Evolutionary conservation across 495 filamentous ascomycete genomes (phyloP).

Genomic region (Copromyces sp.): DNA sequence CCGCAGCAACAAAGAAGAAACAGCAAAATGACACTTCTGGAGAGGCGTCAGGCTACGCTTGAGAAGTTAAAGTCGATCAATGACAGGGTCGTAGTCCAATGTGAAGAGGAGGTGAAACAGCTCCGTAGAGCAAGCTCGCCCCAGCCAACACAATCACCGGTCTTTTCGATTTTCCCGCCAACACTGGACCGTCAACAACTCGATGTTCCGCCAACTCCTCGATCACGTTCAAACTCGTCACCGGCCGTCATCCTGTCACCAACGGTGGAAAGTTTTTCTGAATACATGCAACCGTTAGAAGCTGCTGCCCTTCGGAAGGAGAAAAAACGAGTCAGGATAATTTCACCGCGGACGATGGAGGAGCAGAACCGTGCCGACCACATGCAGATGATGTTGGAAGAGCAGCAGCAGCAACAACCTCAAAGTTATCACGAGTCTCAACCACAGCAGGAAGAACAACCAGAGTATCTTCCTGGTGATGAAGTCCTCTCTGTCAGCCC

Average conservation of each 20-base stretch:
- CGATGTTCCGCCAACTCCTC: constrained; percentile 26
- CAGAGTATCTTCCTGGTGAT: not conserved
- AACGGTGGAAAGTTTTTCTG: constrained; percentile 22
- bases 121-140: constrained; percentile 50
- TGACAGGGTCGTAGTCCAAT: constrained; percentile 27
- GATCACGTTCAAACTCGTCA: constrained; percentile 50
- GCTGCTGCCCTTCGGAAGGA: constrained; percentile 7
- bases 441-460: not conserved
- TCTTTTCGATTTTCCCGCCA: constrained; percentile 55
- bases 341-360: constrained; percentile 23
- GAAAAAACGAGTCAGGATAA: constrained; percentile 19
- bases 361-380: constrained; percentile 18
- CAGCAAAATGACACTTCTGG: constrained; percentile 38
- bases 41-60: constrained; percentile 58
- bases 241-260: constrained; percentile 41
- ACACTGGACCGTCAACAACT: constrained; percentile 31
- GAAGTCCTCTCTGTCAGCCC: not conserved
- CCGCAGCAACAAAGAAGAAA: constrained; percentile 14
- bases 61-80: constrained; percentile 49
- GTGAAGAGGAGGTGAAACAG: constrained; percentile 19
- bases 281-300: not conserved
- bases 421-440: not conserved
- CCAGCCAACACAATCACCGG: constrained; percentile 45
- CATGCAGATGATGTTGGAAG: constrained; percentile 16
- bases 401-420: constrained; percentile 11